Base-by-base conservation (phyloP, 495 filamentous ascomycete genomes). In the Friedmanniomyces endolithicus region DNA sequence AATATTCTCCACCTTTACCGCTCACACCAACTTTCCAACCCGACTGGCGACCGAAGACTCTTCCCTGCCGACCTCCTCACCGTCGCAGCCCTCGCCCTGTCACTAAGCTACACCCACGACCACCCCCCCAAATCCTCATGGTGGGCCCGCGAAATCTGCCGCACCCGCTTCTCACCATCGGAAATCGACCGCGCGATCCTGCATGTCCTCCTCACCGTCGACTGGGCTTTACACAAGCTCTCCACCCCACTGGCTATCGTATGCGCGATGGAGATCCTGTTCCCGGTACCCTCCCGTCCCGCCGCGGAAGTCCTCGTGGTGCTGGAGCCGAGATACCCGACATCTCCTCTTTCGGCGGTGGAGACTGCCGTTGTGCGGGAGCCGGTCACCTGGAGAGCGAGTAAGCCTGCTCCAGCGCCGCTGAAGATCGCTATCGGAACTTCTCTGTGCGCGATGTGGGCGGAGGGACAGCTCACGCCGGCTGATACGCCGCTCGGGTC, bases 1-100 rank as follows among this genome's bases (percentile, higher is more conserved):
- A 58, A 53, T 33, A 53, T 58, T 24, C 43, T 58, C 4, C 8
- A 1, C 44, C 14, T 3, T n/a, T 52, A 52, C 35, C 2, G 34
- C 49, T 6, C 33, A 52, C 19, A 2, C 33, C 20, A 40, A 3
- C n/a, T 12, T 8, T 40, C 50, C 40, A 12, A 3, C 52, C 9
- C 11, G 12, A 9, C 4, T 23, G 7, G 3, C 6, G 25, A 48
- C 24, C 6, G 17, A 6, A 31, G 6, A 12, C 9, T 19, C 23
- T 23, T 27, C 14, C 7, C 44, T 1, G 14, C 44, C 2, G 40
- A 45, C 22, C 4, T 53, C 4, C 31, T 55, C 44, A 25, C 25
- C 20, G 31, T 55, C 20, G 22, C 41, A 2, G 29, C 52, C 2
- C 6, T 48, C 9, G 20, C 29, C 6, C 33, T 55, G 2, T 25